A percentile compares a stretch with the other conserved stretches of the same genome.
Evolutionary conservation across 2,329 filamentous ascomycete species (phyloP).

Genomic region (Pseudonectria foliicola): DNA sequence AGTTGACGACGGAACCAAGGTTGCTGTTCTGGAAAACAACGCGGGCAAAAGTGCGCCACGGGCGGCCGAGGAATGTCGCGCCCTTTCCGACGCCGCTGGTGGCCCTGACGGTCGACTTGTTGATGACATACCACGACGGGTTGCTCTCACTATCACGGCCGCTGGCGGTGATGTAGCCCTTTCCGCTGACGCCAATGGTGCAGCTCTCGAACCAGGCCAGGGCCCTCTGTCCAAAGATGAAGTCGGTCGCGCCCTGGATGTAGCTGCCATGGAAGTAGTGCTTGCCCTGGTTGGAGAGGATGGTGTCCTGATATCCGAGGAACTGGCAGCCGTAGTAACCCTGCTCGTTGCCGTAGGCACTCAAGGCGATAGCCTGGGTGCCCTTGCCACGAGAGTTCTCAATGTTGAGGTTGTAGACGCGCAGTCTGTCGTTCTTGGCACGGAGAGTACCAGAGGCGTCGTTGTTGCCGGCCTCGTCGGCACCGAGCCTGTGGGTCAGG

Average conservation of each 20-base stretch:
- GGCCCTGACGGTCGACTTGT: slow-evolving; percentile 30
- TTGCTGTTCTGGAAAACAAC: slow-evolving; percentile 42
- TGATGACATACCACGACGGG: slow-evolving; percentile 37
- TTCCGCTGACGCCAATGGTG: slow-evolving; percentile 30
- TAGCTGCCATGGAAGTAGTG: slow-evolving; percentile 39
- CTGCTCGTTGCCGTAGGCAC: slow-evolving; percentile 27
- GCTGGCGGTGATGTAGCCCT: slow-evolving; percentile 34
- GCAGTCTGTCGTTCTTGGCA: slow-evolving; percentile 41
- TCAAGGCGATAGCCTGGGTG: slow-evolving; percentile 35
- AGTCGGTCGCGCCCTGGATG: slow-evolving; percentile 41
- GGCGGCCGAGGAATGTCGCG: slow-evolving; percentile 38
- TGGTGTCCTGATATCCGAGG: slow-evolving; percentile 42
- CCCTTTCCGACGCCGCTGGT: slow-evolving; percentile 20
- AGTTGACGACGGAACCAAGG: slow-evolving; percentile 29
- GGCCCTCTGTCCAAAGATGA: slow-evolving; percentile 29
- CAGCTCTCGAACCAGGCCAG: slow-evolving; percentile 35
- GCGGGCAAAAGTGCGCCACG: slow-evolving; percentile 38
- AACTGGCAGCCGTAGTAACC: slow-evolving; percentile 42
- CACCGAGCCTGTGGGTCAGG: slow-evolving; percentile 33
- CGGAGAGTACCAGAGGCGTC: slow-evolving; percentile 43
- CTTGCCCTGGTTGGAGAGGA: slow-evolving; percentile 37
- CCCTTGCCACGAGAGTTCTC: slow-evolving; percentile 38
- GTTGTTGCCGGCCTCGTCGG: slow-evolving; percentile 36
- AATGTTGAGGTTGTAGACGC: slow-evolving; percentile 54
- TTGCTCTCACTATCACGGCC: slow-evolving; percentile 30